These are phyloP conservation scores for Corinectria fuckeliana DNA, from an alignment of 2,329 filamentous ascomycete genomes.

Conservation along the genomic window DNA sequence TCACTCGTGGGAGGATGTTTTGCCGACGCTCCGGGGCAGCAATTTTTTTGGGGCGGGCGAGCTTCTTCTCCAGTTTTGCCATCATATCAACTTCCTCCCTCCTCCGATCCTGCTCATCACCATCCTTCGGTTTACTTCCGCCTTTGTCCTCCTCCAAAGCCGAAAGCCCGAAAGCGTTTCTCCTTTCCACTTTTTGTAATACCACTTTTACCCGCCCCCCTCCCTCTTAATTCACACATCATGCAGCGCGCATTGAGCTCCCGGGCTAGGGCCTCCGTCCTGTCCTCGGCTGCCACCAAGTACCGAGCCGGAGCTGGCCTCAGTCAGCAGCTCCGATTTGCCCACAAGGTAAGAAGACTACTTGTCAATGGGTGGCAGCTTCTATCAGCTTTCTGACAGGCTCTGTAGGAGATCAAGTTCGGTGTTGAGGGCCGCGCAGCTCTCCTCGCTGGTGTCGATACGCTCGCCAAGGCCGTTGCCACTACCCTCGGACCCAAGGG, in stretches of 20 bases:
- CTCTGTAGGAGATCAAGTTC: constrained; percentile 88
- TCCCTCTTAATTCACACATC: constrained; percentile 51
- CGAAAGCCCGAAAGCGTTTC: constrained; percentile 36
- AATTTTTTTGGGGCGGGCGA: constrained; percentile 48
- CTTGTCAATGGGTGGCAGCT: constrained; percentile 21
- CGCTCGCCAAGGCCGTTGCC: constrained; percentile 92
- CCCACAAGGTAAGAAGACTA: constrained; percentile 81
- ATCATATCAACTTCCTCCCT: constrained; percentile 36
- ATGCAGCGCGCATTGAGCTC: constrained; percentile 98
- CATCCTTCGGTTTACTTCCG: constrained; percentile 25
- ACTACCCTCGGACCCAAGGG: constrained; percentile 98
- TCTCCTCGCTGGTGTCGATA: constrained; percentile 93
- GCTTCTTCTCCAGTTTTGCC: constrained; percentile 33
- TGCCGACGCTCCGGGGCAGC: constrained; percentile 47
- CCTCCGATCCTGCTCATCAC: constrained; percentile 25
- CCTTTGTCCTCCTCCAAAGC: constrained; percentile 38
- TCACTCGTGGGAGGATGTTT: constrained; percentile 45
- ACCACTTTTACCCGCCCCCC: constrained; percentile 38
- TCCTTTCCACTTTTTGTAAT: constrained; percentile 39
- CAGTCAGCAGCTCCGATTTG: constrained; percentile 91
- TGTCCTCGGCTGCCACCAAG: constrained; percentile 71
- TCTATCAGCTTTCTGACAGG: constrained; percentile 37
- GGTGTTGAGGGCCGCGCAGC: constrained; percentile 91
- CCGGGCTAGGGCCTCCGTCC: constrained; percentile 78
- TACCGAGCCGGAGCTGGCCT: constrained; percentile 70